These are phyloP conservation scores for Aspergillus wentii DNA, from an alignment of 495 filamentous ascomycete species.

Conservation along the genomic window DNA sequence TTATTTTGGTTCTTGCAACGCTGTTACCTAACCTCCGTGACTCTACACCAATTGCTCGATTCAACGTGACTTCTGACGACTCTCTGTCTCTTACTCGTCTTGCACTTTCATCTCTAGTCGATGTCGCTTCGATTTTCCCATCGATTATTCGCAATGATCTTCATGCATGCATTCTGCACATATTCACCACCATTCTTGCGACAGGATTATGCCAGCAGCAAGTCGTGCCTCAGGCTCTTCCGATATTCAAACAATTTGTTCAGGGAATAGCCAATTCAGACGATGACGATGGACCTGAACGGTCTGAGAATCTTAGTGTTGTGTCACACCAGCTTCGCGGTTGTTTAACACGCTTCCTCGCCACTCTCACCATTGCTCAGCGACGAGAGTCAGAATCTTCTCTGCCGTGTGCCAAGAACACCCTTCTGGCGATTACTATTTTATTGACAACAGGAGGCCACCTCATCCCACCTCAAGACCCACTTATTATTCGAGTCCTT, in stretches of 20 bases:
- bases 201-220: slow-evolving; percentile 80
- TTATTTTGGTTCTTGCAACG: slow-evolving; percentile 85
- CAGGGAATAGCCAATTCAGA: slow-evolving; percentile 56
- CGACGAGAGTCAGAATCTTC: slow-evolving; percentile 76
- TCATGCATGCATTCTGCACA: slow-evolving; percentile 94
- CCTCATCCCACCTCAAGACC: slow-evolving; percentile 66
- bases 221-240: slow-evolving; percentile 85
- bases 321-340: slow-evolving; percentile 58
- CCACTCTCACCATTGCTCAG: slow-evolving; percentile 77
- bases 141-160: slow-evolving; percentile 94
- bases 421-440: slow-evolving; percentile 80
- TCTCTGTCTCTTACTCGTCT: slow-evolving; percentile 73
- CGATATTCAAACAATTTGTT: slow-evolving; percentile 89
- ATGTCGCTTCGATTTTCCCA: slow-evolving; percentile 92
- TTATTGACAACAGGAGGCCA: slow-evolving; percentile 76
- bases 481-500: slow-evolving; percentile 61
- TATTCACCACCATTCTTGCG: slow-evolving; percentile 88
- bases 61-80: slow-evolving; percentile 63
- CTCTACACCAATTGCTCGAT: slow-evolving; percentile 61
- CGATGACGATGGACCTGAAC: slow-evolving; percentile 24
- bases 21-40: slow-evolving; percentile 84
- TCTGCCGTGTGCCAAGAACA: slow-evolving; percentile 87
- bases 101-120: slow-evolving; percentile 80
- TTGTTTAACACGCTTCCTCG: slow-evolving; percentile 71
- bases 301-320: slow-evolving; percentile 24